These are phyloP conservation scores for Penicillium verrucosum DNA, from an alignment of 2,329 filamentous ascomycete genomes.

Conservation along the genomic window DNA sequence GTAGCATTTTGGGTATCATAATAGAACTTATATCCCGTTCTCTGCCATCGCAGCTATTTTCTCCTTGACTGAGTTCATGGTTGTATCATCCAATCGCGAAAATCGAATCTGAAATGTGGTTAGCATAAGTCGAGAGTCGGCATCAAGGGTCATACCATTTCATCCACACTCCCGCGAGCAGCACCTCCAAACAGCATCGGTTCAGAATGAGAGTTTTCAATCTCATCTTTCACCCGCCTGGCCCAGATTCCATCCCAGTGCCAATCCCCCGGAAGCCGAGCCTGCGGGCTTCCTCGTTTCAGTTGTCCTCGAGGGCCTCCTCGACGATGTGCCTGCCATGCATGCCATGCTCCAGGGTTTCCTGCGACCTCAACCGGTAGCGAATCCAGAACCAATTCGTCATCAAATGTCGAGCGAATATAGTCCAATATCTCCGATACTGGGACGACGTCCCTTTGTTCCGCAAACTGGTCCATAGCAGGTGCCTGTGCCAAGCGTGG, in stretches of 20 bases:
- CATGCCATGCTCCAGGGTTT: conserved; percentile 90
- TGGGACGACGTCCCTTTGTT: conserved; percentile 46
- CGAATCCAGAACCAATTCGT: conserved; percentile 71
- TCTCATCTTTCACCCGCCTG: conserved; percentile 74
- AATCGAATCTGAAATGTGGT: conserved; percentile 39
- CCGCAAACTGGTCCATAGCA: conserved; percentile 14
- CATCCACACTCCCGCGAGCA: conserved; percentile 57
- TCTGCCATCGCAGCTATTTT: conserved; percentile 33
- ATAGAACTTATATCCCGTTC: conserved; percentile 23
- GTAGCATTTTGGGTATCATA: conserved; percentile 24
- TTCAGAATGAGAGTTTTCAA: conserved; percentile 75
- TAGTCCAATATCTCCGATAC: conserved; percentile 73
- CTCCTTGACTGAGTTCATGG: conserved; percentile 35
- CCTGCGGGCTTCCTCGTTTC: conserved; percentile 47
- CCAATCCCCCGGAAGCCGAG: conserved; percentile 74
- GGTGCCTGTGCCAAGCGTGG: conserved; percentile 14
- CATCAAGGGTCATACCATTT: conserved; percentile 56
- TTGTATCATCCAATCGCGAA: conserved; percentile 35
- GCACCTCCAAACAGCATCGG: conserved; percentile 69
- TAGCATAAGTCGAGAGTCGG: neutral
- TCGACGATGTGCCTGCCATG: conserved; percentile 73
- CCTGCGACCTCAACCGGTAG: conserved; percentile 78
- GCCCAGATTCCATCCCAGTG: conserved; percentile 99
- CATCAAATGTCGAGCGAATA: conserved; percentile 76
- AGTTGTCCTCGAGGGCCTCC: conserved; percentile 27